Percentiles rank a stretch among this genome's conserved stretches.
Conservation (phyloP, 495 filamentous ascomycete genomes). For the Parathielavia hyrcaniae region DNA sequence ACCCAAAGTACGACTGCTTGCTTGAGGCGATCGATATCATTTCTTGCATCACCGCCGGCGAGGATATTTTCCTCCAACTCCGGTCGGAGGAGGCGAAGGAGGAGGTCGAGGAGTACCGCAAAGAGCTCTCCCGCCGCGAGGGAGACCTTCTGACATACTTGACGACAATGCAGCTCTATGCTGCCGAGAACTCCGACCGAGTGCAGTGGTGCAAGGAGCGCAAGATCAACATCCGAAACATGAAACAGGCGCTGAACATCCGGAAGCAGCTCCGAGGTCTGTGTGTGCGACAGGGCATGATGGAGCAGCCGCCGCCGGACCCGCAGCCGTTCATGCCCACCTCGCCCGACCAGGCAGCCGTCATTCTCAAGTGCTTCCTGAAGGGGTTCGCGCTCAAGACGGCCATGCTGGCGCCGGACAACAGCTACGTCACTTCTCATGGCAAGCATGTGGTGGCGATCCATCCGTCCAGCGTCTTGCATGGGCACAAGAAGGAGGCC, state of each 20-base stretch:
- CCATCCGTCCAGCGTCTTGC: constrained; percentile 80
- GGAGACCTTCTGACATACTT: constrained; percentile 89
- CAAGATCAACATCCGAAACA: constrained; percentile 72
- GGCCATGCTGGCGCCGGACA: constrained; percentile 74
- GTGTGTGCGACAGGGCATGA: constrained; percentile 47
- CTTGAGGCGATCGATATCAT: constrained; percentile 87
- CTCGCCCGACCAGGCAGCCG: constrained; percentile 48
- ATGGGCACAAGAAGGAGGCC: constrained; percentile 82
- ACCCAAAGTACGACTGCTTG: constrained; percentile 62
- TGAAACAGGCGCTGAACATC: constrained; percentile 67
- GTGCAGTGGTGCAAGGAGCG: constrained; percentile 71
- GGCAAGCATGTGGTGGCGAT: constrained; percentile 83
- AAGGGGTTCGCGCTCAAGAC: constrained; percentile 76
- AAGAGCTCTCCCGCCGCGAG: constrained; percentile 69
- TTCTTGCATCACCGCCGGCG: constrained; percentile 72
- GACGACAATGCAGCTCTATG: constrained; percentile 73
- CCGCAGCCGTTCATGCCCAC: constrained; percentile 45
- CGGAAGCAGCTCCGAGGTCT: constrained; percentile 76
- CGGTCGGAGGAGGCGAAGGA: constrained; percentile 77
- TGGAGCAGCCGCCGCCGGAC: constrained; percentile 37
- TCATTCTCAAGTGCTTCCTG: constrained; percentile 73
- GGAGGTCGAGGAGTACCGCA: constrained; percentile 62
- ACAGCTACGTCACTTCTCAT: constrained; percentile 74
- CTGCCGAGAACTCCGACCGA: constrained; percentile 66
- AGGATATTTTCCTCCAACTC: constrained; percentile 79